Evolutionary conservation across 345 rosid genomes (phyloP), one percentile per base, ranked within the genome.

Genomic region (Noccaea bulbosa): DNA sequence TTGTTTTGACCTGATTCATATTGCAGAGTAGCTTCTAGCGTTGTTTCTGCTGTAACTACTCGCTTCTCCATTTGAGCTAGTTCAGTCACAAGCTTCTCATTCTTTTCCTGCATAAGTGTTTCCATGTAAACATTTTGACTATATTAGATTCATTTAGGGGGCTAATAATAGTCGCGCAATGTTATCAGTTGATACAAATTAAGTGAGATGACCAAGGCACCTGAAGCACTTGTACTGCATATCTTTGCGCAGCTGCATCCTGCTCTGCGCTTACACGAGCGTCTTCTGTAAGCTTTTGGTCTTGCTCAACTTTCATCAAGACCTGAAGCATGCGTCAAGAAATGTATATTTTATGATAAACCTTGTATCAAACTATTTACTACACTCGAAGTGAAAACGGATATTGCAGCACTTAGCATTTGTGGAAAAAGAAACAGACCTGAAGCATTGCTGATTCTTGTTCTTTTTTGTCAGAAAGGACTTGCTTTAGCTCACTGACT

Each of bases 251-350:
- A 57, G 83, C 82, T 77, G 90, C 89, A 59, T 88, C 93, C 60
- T 84, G 85, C 82, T 94, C 99, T 65, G 97, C 90, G 57, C 61
- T 73, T 69, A 80, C 45, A 2, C 95, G 88, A 67, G 93, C 99
- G 55, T 91, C 99, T 88, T 91, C 99, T 37, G 97, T 86, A 73
- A 89, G 69, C 83, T 71, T 87, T 70, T 91, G 97, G 46, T 94
- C 96, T 80, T 91, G 95, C 75, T 91, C 92, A 51, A 91, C 85
- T 80, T 82, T 87, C 85, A 94, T 79, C 71, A 91, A 78, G 68
- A 91, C 90, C 98, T 93, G 65, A 48, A 69, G 55, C 35, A 64
- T 10, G 14, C 35, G 15, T 40, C 63, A 60, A 11, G 30, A 27
- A 22, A 64, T 41, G 6, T 30, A 37, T 4, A 35, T 22, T 24